phyloP scores from a whole-genome alignment of 495 filamentous ascomycete genomes.

The Immersiella caudata region DNA sequence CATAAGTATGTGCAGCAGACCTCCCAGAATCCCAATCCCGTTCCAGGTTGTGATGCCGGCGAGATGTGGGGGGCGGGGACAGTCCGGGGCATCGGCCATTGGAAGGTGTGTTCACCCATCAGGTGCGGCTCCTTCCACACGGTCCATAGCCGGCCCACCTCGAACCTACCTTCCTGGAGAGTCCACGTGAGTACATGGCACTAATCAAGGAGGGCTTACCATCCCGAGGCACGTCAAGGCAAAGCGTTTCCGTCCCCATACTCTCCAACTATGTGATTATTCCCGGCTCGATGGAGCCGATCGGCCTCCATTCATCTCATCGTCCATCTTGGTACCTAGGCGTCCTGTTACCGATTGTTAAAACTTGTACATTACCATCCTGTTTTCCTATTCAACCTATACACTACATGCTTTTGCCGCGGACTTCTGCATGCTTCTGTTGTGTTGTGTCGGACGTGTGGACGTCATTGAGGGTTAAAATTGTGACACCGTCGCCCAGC shows the following conservation, averaged over 20 bases:
- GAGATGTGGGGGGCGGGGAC: not conserved
- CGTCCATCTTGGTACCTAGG: not conserved
- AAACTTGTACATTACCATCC: not conserved
- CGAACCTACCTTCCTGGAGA: not conserved
- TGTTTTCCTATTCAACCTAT: not conserved
- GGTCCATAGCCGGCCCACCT: not conserved
- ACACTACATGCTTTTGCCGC: not conserved
- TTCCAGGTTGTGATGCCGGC: not conserved
- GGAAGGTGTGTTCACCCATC: not conserved
- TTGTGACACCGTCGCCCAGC: not conserved
- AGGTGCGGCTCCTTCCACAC: not conserved
- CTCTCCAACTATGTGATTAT: not conserved
- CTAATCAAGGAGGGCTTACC: not conserved
- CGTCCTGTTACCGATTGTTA: not conserved
- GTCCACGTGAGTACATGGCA: not conserved
- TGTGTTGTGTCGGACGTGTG: not conserved
- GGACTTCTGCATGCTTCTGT: not conserved
- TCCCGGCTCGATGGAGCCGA: not conserved
- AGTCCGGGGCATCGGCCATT: not conserved
- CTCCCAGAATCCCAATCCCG: not conserved
- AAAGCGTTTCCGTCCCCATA: slow-evolving; percentile 5
- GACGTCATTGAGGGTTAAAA: not conserved
- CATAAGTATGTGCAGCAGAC: not conserved
- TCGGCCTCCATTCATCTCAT: not conserved
- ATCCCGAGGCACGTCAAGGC: slow-evolving; percentile 1